Evolutionary conservation across 2,329 filamentous ascomycete species (phyloP).

Genomic region (Aureobasidium sp.): DNA sequence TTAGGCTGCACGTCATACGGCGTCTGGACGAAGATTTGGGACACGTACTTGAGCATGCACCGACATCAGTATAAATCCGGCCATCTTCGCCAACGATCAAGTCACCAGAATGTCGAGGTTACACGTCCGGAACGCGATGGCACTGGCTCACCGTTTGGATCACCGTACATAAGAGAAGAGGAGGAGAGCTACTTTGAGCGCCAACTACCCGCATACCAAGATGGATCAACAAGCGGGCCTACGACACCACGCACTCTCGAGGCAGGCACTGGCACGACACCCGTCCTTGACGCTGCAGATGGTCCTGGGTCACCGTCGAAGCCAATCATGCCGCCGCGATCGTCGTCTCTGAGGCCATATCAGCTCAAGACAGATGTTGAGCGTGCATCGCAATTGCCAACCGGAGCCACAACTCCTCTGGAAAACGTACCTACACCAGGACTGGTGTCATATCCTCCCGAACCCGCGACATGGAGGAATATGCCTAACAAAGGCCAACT

Average conservation of each 20-base stretch:
- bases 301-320: not conserved
- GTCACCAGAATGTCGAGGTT: constrained; percentile 18
- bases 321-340: not conserved
- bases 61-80: constrained; percentile 13
- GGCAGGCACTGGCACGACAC: constrained; percentile 9
- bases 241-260: constrained; percentile 10
- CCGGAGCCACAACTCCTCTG: constrained; percentile 1
- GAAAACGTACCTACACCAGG: constrained; percentile 11
- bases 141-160: constrained; percentile 4
- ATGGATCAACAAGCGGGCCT: not conserved
- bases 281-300: not conserved
- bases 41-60: constrained; percentile 1
- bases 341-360: constrained; percentile 1
- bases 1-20: not conserved
- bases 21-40: not conserved
- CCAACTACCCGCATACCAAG: constrained; percentile 1
- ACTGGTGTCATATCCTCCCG: constrained; percentile 15
- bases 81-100: constrained; percentile 23
- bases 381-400: not conserved
- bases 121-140: constrained; percentile 6
- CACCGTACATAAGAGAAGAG: constrained; percentile 15
- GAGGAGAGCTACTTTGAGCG: constrained; percentile 16
- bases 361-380: not conserved
- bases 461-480: constrained; percentile 32
- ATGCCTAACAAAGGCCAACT: constrained; percentile 36